phyloP scores from a whole-genome alignment of 2,329 filamentous ascomycete species.

The Fusarium proliferatum region DNA sequence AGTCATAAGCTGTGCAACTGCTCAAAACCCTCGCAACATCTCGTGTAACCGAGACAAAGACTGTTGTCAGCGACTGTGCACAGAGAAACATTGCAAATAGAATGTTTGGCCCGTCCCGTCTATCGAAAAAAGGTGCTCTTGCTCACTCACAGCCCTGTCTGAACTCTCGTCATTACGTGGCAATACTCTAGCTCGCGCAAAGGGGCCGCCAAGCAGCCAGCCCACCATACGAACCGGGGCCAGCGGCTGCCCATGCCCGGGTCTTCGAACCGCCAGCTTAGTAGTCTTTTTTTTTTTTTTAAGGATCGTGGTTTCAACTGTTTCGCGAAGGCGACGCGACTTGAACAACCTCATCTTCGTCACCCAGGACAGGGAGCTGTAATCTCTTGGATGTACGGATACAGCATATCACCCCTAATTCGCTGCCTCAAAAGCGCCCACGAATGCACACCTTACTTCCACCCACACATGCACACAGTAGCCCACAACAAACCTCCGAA shows the following conservation, averaged over 20 bases:
- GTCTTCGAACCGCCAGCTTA: constrained; percentile 24
- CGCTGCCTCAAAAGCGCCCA: constrained; percentile 6
- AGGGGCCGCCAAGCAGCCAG: constrained; percentile 44
- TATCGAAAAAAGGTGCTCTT: constrained; percentile 3
- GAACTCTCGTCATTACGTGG: constrained; percentile 44
- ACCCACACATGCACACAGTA: constrained; percentile 8
- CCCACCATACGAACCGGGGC: constrained; percentile 32
- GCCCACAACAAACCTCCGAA: constrained; percentile 38
- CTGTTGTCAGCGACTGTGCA: constrained; percentile 6
- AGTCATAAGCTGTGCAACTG: constrained; percentile 23
- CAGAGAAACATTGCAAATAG: constrained; percentile 5
- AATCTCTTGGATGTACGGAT: background rate
- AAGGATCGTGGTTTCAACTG: constrained; percentile 8
- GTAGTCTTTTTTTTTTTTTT: background rate
- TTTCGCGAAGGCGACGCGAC: constrained; percentile 5
- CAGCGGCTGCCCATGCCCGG: constrained; percentile 37
- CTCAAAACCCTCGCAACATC: constrained; percentile 27
- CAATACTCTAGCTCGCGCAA: constrained; percentile 44
- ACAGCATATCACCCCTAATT: background rate
- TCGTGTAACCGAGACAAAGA: constrained; percentile 8
- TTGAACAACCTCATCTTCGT: background rate
- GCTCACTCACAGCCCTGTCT: constrained; percentile 31
- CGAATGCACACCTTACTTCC: constrained; percentile 21
- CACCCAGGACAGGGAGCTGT: background rate
- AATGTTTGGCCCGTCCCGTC: constrained; percentile 17